Conservation (phyloP, 768 basidiomycete genomes). For the Suillus plorans region DNA sequence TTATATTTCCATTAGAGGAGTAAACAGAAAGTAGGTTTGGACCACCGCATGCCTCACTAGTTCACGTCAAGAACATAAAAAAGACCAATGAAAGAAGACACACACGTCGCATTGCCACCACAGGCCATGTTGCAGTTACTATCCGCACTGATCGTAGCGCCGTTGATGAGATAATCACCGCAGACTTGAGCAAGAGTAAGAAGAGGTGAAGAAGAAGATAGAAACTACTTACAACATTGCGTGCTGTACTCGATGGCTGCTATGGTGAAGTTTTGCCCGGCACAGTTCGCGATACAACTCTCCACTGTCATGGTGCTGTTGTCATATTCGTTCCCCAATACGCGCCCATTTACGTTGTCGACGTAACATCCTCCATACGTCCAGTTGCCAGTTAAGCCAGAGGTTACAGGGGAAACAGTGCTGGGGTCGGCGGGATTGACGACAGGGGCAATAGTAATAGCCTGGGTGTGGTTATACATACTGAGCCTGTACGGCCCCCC, state of each 20-base stretch:
- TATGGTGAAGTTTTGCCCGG: conserved; percentile 53
- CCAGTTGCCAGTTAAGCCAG: conserved; percentile 56
- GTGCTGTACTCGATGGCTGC: conserved; percentile 68
- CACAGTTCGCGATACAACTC: conserved; percentile 61
- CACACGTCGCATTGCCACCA: conserved; percentile 64
- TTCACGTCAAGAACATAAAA: conserved; percentile 12
- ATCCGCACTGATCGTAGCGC: conserved; percentile 50
- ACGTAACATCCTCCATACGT: conserved; percentile 66
- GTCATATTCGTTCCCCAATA: conserved; percentile 47
- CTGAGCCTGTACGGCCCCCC: conserved; percentile 70
- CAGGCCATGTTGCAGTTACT: conserved; percentile 73
- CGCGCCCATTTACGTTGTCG: conserved; percentile 68
- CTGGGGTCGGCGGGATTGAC: conserved; percentile 27
- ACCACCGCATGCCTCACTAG: conserved; percentile 70
- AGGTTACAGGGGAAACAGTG: conserved; percentile 44
- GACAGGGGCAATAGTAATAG: conserved; percentile 40
- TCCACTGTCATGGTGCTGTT: conserved; percentile 52
- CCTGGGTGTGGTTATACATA: conserved; percentile 70
- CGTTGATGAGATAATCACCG: conserved; percentile 61
- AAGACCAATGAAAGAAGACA: neutral
- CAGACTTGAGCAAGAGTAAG: conserved; percentile 50
- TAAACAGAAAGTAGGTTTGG: conserved; percentile 74
- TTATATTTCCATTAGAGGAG: conserved; percentile 48
- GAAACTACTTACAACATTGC: conserved; percentile 45
- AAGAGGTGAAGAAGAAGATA: conserved; percentile 8